These are phyloP conservation scores for Luzula sylvatica DNA, from an alignment of 176 grass and related monocot species.

Conservation along the genomic window DNA sequence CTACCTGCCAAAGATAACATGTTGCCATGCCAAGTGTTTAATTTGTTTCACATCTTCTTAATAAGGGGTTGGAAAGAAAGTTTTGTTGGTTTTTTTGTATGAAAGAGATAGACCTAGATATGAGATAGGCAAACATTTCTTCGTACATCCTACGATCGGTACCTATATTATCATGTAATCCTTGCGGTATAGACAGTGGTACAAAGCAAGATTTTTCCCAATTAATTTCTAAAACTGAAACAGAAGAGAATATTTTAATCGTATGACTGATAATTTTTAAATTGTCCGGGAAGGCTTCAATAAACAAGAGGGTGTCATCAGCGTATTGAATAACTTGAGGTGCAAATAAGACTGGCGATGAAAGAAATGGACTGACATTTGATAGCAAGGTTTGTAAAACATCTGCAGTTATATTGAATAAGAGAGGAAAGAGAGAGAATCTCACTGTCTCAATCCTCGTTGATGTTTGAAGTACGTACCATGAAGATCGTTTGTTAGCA, in stretches of 20 bases:
- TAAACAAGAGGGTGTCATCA: background rate
- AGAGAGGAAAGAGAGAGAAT: background rate
- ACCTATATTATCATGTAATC: too few relatives aligned
- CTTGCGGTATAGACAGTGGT: too few relatives aligned
- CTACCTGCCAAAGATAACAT: too few relatives aligned
- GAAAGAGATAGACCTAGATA: too few relatives aligned
- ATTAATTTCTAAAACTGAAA: background rate
- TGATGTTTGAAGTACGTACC: background rate
- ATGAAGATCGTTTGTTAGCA: background rate
- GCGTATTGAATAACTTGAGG: background rate
- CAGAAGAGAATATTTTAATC: background rate
- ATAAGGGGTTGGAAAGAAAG: too few relatives aligned
- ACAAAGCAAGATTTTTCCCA: background rate
- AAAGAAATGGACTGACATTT: too few relatives aligned
- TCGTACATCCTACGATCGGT: too few relatives aligned
- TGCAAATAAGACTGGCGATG: background rate
- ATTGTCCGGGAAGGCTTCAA: background rate
- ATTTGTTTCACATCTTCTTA: too few relatives aligned
- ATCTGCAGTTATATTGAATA: background rate
- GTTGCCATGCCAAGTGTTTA: too few relatives aligned
- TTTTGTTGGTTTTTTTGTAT: too few relatives aligned
- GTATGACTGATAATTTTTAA: background rate
- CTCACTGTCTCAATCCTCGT: background rate
- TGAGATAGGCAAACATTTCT: too few relatives aligned
- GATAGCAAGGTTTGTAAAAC: background rate